Percentiles rank a stretch among this genome's conserved stretches.
Conservation (phyloP, 768 basidiomycete genomes). For the Rhodosporidiobolus odoratus region DNA sequence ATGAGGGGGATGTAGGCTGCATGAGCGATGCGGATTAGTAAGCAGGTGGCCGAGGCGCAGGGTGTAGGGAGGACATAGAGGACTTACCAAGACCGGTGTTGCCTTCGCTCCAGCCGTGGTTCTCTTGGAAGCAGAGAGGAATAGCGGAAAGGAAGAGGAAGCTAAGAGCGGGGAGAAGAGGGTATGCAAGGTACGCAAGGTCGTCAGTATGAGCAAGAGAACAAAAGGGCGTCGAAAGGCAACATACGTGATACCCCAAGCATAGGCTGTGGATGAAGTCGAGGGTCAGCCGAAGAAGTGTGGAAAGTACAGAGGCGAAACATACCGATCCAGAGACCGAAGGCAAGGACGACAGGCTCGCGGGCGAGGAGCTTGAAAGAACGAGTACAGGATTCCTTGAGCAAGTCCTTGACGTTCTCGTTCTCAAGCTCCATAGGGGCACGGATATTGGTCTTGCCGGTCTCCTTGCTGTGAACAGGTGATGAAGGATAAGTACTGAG, state of each 20-base stretch:
- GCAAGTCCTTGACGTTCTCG: slow-evolving; percentile 35
- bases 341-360: slow-evolving; percentile 28
- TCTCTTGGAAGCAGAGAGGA: slow-evolving; percentile 36
- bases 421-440: slow-evolving; percentile 38
- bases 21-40: neutral
- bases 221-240: too few relatives aligned
- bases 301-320: neutral
- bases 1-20: slow-evolving; percentile 36
- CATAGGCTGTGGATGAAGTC: slow-evolving; percentile 19
- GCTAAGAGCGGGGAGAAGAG: neutral
- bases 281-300: neutral
- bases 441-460: slow-evolving; percentile 35
- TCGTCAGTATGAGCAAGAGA: neutral
- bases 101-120: slow-evolving; percentile 38
- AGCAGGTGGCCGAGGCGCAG: neutral
- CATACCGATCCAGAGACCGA: slow-evolving; percentile 25
- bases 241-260: slow-evolving; percentile 38
- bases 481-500: neutral
- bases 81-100: slow-evolving; percentile 29
- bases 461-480: slow-evolving; percentile 25
- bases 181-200: too few relatives aligned
- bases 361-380: slow-evolving; percentile 32
- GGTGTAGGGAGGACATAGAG: neutral
- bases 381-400: slow-evolving; percentile 35
- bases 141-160: slow-evolving; percentile 40